A percentile compares a stretch with the other conserved stretches of the same genome.
Evolutionary conservation across 2,329 filamentous ascomycete species (phyloP).

Genomic region (Paracorniculantispora psalliotae): DNA sequence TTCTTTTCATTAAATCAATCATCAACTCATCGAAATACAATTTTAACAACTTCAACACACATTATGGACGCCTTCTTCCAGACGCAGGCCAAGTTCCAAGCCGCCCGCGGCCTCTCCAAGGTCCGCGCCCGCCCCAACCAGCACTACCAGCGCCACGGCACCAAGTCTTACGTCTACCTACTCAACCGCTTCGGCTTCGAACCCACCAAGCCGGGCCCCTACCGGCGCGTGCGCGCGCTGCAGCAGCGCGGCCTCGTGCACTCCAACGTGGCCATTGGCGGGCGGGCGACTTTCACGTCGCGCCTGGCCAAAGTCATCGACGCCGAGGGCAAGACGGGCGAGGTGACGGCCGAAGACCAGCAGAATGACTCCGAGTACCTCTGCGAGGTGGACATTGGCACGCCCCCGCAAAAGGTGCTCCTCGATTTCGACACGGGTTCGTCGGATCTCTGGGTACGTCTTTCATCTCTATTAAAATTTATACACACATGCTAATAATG

Average conservation of each 20-base stretch:
- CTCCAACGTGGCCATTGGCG: conserved; percentile 4
- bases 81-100: conserved; percentile 10
- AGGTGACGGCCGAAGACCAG: conserved; percentile 10
- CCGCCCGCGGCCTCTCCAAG: conserved; percentile 2
- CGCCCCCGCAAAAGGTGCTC: conserved; percentile 31
- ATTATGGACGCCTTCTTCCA: conserved; percentile 7
- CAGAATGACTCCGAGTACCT: conserved; percentile 13
- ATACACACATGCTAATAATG: not conserved
- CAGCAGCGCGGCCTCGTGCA: conserved; percentile 7
- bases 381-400: conserved; percentile 21
- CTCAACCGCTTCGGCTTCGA: conserved; percentile 8
- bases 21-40: too few relatives aligned
- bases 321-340: conserved; percentile 2
- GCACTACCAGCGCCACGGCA: conserved; percentile 9
- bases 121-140: conserved; percentile 6
- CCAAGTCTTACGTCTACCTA: conserved; percentile 11
- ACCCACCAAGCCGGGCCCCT: conserved; percentile 5
- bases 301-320: not conserved
- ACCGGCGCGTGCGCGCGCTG: not conserved
- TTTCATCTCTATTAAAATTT: too few relatives aligned
- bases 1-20: not conserved
- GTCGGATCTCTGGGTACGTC: conserved; percentile 33
- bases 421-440: conserved; percentile 40
- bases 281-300: not conserved
- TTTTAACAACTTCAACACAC: not conserved